Evolutionary conservation across 331 rosid species (phyloP), one percentile per base, ranked within the genome.

Genomic region (Arachis monticola): DNA sequence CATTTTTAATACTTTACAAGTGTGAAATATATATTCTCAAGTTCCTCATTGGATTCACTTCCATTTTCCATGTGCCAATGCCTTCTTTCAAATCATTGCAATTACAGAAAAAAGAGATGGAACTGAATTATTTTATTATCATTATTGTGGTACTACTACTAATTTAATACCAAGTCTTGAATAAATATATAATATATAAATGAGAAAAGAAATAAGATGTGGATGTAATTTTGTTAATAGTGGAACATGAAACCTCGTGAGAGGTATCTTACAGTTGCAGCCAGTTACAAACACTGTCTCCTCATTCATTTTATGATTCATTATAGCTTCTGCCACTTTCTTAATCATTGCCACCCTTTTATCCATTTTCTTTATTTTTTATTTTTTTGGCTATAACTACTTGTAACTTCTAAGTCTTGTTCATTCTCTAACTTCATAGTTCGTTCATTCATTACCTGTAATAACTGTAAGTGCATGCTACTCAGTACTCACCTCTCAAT

Each of bases 251-350:
- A 60, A 73, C 69, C 77, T 73, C 77, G 77, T 30, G 50, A 32
- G 60, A 73, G 77, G 77, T 60, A 73, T 73, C 77, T 73, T 12
- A 17, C 50, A 46, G 68, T 60, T 72, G 5, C 13, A 45, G 11
- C 8, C 32, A 64, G 4, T 63, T 63, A 62, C 10, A 27, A 62
- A 62, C 67, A 45, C 9, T 2, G 46, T 46, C 58, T 75, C 32
- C 17, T 41, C 38, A 64, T 41, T 41, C 38, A 64, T 56, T 74
- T 56, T 12, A 74, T 35, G 64, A 31, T 4, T 22, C 59, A 5
- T 53, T 53, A 72, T 56, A 74, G 53, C 58, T 11, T 64, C 79
- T 50, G 78, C 60, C 40, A 40, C 42, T 48, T 48, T 47, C 69
- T 50, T 35, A 35, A 73, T 46, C 12, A 44, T 22, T 57, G 67